Evolutionary conservation across 108 stramenopile species (phyloP).

Genomic region (Nannochloropsis granulata): DNA sequence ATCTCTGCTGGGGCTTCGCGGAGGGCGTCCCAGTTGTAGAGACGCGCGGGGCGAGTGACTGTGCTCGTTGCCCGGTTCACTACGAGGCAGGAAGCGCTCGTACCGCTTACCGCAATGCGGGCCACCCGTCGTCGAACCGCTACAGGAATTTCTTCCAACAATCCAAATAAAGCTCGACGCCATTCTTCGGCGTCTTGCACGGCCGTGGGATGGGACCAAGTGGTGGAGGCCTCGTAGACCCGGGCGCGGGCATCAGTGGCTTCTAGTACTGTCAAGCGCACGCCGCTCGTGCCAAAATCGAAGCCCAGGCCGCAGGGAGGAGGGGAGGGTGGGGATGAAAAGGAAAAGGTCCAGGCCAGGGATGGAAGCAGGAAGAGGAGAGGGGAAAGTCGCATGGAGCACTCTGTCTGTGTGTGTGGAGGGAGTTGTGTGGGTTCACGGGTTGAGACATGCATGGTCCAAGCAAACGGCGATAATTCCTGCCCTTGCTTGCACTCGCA

Average conservation of each 20-base stretch:
- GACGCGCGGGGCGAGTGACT: slow-evolving; percentile 19
- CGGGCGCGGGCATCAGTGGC: slow-evolving; percentile 1
- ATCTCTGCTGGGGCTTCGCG: not conserved
- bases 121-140: slow-evolving; percentile 9
- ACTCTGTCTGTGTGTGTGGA: no score
- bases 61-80: not conserved
- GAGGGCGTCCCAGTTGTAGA: slow-evolving; percentile 29
- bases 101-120: slow-evolving; percentile 27
- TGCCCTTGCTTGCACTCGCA: no score
- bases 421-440: no score
- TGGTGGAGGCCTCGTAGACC: slow-evolving; percentile 8
- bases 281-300: slow-evolving; percentile 31
- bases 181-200: slow-evolving; percentile 26
- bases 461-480: no score
- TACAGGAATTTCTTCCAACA: slow-evolving; percentile 11
- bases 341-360: not conserved
- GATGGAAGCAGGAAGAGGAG: not conserved
- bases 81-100: slow-evolving; percentile 29
- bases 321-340: not conserved
- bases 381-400: not conserved
- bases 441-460: no score
- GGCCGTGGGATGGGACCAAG: slow-evolving; percentile 3
- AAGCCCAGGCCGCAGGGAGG: slow-evolving; percentile 12
- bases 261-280: not conserved
- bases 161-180: slow-evolving; percentile 14